These are phyloP conservation scores for Cordyceps farinosa DNA, from an alignment of 2,329 filamentous ascomycete species.

Conservation along the genomic window DNA sequence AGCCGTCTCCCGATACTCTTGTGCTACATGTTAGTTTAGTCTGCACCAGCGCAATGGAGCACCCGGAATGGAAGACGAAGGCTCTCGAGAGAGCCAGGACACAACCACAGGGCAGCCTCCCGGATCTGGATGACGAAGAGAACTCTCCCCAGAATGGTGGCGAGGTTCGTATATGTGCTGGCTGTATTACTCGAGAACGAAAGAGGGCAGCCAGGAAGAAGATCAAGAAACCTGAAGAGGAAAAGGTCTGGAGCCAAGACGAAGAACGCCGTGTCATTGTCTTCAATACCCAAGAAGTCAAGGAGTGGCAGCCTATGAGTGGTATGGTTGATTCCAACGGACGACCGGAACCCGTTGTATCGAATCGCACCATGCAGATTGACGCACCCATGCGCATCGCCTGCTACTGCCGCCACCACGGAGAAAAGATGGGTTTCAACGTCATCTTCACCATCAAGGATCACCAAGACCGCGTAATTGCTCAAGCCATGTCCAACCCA, in stretches of 20 bases:
- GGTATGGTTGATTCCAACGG: slow-evolving; percentile 44
- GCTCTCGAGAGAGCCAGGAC: slow-evolving; percentile 59
- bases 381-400: slow-evolving; percentile 92
- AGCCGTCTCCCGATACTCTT: slow-evolving; percentile 67
- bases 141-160: slow-evolving; percentile 80
- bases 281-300: slow-evolving; percentile 85
- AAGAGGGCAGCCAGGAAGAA: slow-evolving; percentile 92
- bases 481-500: slow-evolving; percentile 79
- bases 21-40: slow-evolving; percentile 80
- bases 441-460: slow-evolving; percentile 96
- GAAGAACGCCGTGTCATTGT: slow-evolving; percentile 81
- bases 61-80: slow-evolving; percentile 60
- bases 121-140: slow-evolving; percentile 53
- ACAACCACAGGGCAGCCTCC: slow-evolving; percentile 36
- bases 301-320: slow-evolving; percentile 70
- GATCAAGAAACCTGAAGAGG: slow-evolving; percentile 87
- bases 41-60: slow-evolving; percentile 87
- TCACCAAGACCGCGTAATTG: slow-evolving; percentile 68
- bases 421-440: slow-evolving; percentile 85
- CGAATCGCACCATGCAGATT: slow-evolving; percentile 66
- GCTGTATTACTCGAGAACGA: slow-evolving; percentile 87
- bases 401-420: slow-evolving; percentile 93
- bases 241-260: slow-evolving; percentile 78
- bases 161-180: slow-evolving; percentile 86
- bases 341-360: slow-evolving; percentile 43